Conservation (phyloP, 2,329 filamentous ascomycete species). For the Aspergillus sp. region DNA sequence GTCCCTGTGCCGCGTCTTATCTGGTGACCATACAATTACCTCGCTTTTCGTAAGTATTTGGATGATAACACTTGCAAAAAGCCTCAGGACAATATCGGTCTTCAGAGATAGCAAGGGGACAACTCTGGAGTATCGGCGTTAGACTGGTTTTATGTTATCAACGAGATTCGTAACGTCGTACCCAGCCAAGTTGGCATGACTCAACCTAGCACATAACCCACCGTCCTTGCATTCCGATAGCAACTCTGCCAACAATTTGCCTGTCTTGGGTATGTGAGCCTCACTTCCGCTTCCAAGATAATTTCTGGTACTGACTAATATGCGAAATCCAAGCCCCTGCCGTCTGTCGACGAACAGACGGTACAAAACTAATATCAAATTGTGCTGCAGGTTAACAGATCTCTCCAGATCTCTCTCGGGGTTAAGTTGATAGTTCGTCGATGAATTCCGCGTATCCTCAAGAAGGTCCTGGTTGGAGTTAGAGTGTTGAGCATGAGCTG, state of each 20-base stretch:
- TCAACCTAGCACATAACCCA: neutral
- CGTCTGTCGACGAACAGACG: slow-evolving; percentile 9
- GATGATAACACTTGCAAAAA: slow-evolving; percentile 23
- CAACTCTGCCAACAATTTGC: slow-evolving; percentile 25
- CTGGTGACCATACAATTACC: slow-evolving; percentile 7
- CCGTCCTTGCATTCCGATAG: slow-evolving; percentile 9
- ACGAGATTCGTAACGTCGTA: neutral
- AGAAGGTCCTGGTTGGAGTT: slow-evolving; percentile 11
- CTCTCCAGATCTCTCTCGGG: neutral
- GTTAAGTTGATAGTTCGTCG: neutral
- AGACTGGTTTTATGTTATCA: neutral
- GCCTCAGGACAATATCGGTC: slow-evolving; percentile 15
- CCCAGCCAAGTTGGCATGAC: neutral
- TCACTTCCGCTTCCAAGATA: slow-evolving; percentile 3
- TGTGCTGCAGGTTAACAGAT: neutral
- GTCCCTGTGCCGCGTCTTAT: slow-evolving; percentile 1
- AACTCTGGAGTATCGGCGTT: slow-evolving; percentile 3
- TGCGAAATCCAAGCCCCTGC: slow-evolving; percentile 1
- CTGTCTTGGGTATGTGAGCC: slow-evolving; percentile 16
- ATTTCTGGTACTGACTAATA: slow-evolving; percentile 18
- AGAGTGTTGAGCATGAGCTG: neutral
- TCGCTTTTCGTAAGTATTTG: slow-evolving; percentile 9
- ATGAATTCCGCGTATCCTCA: slow-evolving; percentile 1
- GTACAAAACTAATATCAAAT: slow-evolving; percentile 3
- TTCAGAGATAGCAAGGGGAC: slow-evolving; percentile 12